A percentile compares a stretch with the other conserved stretches of the same genome.
These are phyloP conservation scores for Botrytis paeoniae DNA, from an alignment of 2,329 filamentous ascomycete species.

Conservation along the genomic window DNA sequence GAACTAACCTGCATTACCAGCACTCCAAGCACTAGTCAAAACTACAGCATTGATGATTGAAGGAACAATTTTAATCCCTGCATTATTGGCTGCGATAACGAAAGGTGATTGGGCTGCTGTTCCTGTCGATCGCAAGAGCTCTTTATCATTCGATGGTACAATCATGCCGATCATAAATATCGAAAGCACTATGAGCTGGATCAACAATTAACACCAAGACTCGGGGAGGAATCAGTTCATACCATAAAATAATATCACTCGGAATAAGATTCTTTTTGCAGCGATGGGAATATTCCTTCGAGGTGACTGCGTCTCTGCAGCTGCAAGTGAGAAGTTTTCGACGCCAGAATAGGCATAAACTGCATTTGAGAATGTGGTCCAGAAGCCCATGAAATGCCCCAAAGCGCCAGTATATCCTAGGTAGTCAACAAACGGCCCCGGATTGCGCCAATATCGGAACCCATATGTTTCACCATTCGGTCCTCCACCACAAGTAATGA, in stretches of 20 bases:
- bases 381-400: constrained; percentile 56
- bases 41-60: constrained; percentile 75
- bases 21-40: constrained; percentile 67
- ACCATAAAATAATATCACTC: constrained; percentile 55
- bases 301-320: constrained; percentile 54
- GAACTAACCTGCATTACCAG: constrained; percentile 54
- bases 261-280: constrained; percentile 48
- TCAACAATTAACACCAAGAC: not conserved
- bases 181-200: constrained; percentile 38
- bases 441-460: constrained; percentile 49
- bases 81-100: constrained; percentile 68
- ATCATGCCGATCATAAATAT: constrained; percentile 52
- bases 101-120: constrained; percentile 56
- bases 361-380: constrained; percentile 45
- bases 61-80: constrained; percentile 64
- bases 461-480: constrained; percentile 57
- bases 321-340: constrained; percentile 53
- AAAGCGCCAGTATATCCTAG: constrained; percentile 52
- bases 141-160: constrained; percentile 51
- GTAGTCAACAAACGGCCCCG: constrained; percentile 65
- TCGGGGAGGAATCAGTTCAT: not conserved
- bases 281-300: constrained; percentile 53
- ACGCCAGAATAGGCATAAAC: constrained; percentile 49
- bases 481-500: constrained; percentile 53
- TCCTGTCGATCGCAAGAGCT: constrained; percentile 46